Evolutionary conservation across 495 filamentous ascomycete species (phyloP).

Genomic region (Aspergillus coremiiformis): DNA sequence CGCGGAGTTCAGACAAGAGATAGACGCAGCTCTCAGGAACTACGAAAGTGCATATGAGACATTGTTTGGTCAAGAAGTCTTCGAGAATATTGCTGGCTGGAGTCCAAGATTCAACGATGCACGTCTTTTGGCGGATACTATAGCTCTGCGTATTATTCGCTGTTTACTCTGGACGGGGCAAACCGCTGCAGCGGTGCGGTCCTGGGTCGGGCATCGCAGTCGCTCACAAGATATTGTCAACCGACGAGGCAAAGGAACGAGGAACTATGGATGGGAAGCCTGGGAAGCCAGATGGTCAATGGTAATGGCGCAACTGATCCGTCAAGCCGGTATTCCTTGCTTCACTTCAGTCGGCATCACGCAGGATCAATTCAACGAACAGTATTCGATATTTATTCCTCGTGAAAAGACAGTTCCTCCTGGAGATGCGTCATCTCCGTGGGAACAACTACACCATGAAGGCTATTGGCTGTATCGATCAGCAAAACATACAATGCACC

Average conservation of each 20-base stretch:
- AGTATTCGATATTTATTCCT: constrained; percentile 43
- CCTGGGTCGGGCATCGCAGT: constrained; percentile 66
- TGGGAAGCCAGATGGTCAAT: constrained; percentile 81
- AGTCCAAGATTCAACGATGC: constrained; percentile 80
- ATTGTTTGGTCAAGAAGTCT: constrained; percentile 69
- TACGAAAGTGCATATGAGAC: constrained; percentile 80
- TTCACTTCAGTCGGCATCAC: constrained; percentile 22
- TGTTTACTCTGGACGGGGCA: constrained; percentile 71
- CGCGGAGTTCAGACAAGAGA: constrained; percentile 84
- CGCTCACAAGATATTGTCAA: constrained; percentile 69
- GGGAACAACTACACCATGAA: constrained; percentile 75
- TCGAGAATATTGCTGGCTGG: constrained; percentile 83
- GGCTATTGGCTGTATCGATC: constrained; percentile 80
- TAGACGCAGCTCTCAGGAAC: constrained; percentile 73
- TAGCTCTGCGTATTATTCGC: constrained; percentile 70
- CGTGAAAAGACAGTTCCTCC: constrained; percentile 63
- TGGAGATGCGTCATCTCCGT: constrained; percentile 60
- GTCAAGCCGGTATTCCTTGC: constrained; percentile 45
- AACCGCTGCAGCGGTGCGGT: constrained; percentile 63
- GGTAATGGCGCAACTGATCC: constrained; percentile 74
- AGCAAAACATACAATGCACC: constrained; percentile 54
- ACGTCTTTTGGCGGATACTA: constrained; percentile 68
- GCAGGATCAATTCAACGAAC: constrained; percentile 16
- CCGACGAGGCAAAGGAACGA: constrained; percentile 71
- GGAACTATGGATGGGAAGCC: constrained; percentile 78